Base-by-base conservation (phyloP, 1,139 yeast genomes). In the Kazachstania sp. region DNA sequence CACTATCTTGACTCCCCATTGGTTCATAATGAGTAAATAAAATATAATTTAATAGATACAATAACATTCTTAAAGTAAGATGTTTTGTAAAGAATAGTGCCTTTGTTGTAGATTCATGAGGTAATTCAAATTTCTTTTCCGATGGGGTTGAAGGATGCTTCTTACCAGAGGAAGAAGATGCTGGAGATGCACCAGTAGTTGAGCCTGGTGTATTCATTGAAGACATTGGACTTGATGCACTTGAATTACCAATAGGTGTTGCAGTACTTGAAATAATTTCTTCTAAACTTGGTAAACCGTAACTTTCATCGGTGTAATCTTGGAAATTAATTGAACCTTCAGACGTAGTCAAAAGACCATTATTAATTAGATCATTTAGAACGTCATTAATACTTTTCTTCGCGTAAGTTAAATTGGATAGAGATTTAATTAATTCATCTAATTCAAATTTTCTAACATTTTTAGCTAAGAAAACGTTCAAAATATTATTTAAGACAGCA, bases 1-100 rank as follows among this genome's bases (percentile, higher is more conserved):
- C 65, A 12, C 63, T 58, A 51, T 66, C 70, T 41, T 60, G 60
- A 18, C 60, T 55, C 48, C 74, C 67, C 64, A 72, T 59, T 49
- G 78, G 70, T 63, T 74, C 68, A 64, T 66, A 64, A 52, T 68
- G 70, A 13, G 71, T 70, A 49, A 74, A 73, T 37, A 75, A 56
- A 41, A 75, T 68, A 54, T 75, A 75, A 51, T 73, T 74, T 50
- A 75, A 56, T 7, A 74, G 59, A 49, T 72, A 75, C 18, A 73
- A 59, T 59, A 75, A 55, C 67, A 74, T 71, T 53, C 75, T 69
- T 26, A 73, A 60, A n/a, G 71, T 61, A 37, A 74, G 59, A 53
- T 69, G 72, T 30, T 67, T 59, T 13, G 65, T 60, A 49, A 70
- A 68, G 41, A 69, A 66, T 32, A 68, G 46, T 2, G 71, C 72